phyloP scores from a whole-genome alignment of 495 filamentous ascomycete species.

The Annulohypoxylon maeteangense region DNA sequence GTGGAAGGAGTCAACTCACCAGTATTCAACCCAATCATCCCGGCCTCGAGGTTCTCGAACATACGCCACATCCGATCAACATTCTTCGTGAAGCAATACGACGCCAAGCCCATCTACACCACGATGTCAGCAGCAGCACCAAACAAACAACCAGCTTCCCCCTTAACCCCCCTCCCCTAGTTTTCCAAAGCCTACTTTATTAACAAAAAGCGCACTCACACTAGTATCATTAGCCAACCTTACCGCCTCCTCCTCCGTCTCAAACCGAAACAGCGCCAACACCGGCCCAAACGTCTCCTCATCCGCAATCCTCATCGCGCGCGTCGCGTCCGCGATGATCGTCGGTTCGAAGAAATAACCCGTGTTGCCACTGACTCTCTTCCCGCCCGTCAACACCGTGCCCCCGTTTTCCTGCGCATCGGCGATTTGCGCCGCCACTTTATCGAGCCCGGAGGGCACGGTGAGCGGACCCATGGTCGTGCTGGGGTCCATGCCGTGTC shows the following conservation, averaged over 20 bases:
- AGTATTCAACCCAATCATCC: constrained; percentile 79
- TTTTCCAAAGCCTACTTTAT: too few species aligned
- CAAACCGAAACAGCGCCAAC: constrained; percentile 73
- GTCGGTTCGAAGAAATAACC: constrained; percentile 82
- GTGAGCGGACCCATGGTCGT: constrained; percentile 78
- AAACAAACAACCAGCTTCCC: too few species aligned
- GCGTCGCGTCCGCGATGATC: constrained; percentile 69
- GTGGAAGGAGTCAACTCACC: constrained; percentile 52
- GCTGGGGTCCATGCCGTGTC: constrained; percentile 66
- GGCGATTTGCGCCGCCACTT: constrained; percentile 68
- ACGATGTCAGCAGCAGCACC: not conserved
- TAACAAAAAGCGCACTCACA: constrained; percentile 36
- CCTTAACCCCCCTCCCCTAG: too few species aligned
- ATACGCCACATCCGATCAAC: constrained; percentile 76
- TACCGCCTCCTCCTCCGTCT: constrained; percentile 75
- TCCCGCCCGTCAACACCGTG: constrained; percentile 68
- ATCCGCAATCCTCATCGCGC: constrained; percentile 70
- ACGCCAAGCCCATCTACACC: constrained; percentile 70
- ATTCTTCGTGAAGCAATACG: constrained; percentile 80
- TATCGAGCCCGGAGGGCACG: constrained; percentile 70
- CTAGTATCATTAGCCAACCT: constrained; percentile 71
- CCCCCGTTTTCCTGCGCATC: constrained; percentile 72
- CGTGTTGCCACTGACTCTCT: constrained; percentile 42
- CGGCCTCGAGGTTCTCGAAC: constrained; percentile 78
- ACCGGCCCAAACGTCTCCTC: constrained; percentile 80